Evolutionary conservation across 371 early-diverging fungal species (phyloP).

Genomic region (Amoeboaphelidium protococcarum): DNA sequence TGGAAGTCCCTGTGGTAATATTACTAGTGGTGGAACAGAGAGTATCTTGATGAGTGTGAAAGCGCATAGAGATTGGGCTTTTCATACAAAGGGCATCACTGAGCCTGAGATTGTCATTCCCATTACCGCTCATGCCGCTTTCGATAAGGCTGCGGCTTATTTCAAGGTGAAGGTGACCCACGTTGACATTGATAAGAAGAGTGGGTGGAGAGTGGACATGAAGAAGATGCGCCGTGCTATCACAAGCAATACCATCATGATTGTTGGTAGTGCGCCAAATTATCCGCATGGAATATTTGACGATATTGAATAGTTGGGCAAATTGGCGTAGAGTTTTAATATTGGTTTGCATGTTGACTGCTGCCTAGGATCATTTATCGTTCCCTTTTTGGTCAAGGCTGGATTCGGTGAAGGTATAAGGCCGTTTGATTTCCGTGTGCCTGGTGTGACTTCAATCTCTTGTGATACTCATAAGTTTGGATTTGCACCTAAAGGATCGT

Average conservation of each 20-base stretch:
- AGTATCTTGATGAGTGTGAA: constrained; percentile 77
- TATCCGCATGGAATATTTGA: constrained; percentile 85
- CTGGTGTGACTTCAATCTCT: constrained; percentile 80
- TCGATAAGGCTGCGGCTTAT: constrained; percentile 77
- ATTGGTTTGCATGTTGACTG: constrained; percentile 83
- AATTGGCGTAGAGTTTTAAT: constrained; percentile 47
- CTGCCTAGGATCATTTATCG: constrained; percentile 84
- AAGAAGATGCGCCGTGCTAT: constrained; percentile 43
- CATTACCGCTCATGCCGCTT: constrained; percentile 73
- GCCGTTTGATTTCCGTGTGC: constrained; percentile 62
- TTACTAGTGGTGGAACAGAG: constrained; percentile 88
- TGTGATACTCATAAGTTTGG: constrained; percentile 89
- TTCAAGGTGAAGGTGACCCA: constrained; percentile 61
- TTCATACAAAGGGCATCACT: constrained; percentile 36
- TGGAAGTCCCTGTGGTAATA: constrained; percentile 13
- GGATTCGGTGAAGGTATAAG: constrained; percentile 39
- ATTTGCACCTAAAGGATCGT: constrained; percentile 88
- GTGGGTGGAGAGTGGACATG: constrained; percentile 44
- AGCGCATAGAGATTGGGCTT: constrained; percentile 53
- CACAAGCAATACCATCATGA: constrained; percentile 64
- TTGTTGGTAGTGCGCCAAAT: constrained; percentile 72
- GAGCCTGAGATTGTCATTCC: constrained; percentile 80
- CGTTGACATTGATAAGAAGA: constrained; percentile 50
- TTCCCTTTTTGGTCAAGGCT: constrained; percentile 74
- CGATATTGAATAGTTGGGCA: constrained; percentile 50